phyloP scores from a whole-genome alignment of 2,329 filamentous ascomycete genomes.

The Colletotrichum sp. region DNA sequence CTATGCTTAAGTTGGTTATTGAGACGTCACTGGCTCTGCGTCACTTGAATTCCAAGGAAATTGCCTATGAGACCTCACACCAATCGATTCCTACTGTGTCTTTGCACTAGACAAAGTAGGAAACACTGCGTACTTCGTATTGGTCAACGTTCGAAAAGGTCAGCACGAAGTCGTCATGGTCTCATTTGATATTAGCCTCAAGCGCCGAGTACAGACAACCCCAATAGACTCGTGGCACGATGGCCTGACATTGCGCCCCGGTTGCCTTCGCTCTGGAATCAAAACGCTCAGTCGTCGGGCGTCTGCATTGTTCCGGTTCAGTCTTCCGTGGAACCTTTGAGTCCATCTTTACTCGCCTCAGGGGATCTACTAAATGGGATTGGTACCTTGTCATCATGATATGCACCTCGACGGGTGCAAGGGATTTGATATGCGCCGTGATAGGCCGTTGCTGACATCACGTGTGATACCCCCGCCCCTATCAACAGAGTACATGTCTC shows the following conservation, averaged over 20 bases:
- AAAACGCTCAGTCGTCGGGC: neutral
- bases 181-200: neutral
- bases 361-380: neutral
- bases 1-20: neutral
- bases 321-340: neutral
- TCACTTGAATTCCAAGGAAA: neutral
- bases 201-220: neutral
- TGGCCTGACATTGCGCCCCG: neutral
- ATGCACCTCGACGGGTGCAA: neutral
- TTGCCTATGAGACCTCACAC: neutral
- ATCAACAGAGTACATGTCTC: neutral
- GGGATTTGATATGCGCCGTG: neutral
- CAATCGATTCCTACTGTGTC: neutral
- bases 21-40: neutral
- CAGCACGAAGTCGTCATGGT: neutral
- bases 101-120: neutral
- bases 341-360: neutral
- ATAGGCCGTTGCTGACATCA: neutral
- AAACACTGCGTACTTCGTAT: neutral
- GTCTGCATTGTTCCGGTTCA: neutral
- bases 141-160: neutral
- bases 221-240: accelerated
- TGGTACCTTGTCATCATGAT: neutral
- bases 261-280: neutral
- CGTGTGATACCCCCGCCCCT: neutral